These are phyloP conservation scores for Picea abies DNA, from an alignment of 83 land plant species.

Conservation along the genomic window DNA sequence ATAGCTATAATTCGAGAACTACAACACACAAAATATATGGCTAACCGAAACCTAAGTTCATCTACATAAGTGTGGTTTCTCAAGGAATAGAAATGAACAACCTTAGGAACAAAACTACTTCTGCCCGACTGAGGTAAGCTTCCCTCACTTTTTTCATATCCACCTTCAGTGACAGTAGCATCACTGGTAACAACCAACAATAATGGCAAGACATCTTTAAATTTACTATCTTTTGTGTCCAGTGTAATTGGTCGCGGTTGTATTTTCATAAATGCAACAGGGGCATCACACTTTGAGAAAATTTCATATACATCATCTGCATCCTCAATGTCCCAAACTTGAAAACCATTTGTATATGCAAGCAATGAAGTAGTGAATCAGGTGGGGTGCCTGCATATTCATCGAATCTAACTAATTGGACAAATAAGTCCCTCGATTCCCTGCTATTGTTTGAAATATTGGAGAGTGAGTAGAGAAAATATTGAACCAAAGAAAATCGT, in stretches of 20 bases:
- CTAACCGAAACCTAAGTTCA: conserved; percentile 71
- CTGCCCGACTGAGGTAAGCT: conserved; percentile 24
- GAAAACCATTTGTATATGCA: conserved; percentile 87
- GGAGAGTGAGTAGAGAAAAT: no score
- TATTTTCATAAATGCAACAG: conserved; percentile 86
- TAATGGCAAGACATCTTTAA: conserved; percentile 71
- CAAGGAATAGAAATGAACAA: conserved; percentile 84
- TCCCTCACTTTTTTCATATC: conserved; percentile 23
- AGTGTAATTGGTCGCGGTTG: conserved; percentile 64
- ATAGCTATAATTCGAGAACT: conserved; percentile 76
- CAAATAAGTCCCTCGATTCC: no score
- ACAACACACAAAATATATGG: conserved; percentile 83
- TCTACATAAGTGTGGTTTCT: conserved; percentile 72
- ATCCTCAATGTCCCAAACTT: conserved; percentile 93
- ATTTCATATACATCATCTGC: conserved; percentile 75
- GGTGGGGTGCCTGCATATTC: no score
- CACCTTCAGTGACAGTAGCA: conserved; percentile 25
- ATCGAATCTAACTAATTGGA: no score
- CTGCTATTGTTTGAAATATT: no score
- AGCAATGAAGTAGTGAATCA: conserved; percentile 20
- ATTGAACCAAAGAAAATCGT: no score
- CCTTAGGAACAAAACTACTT: conserved; percentile 50
- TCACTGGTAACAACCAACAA: conserved; percentile 84
- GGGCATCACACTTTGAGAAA: conserved; percentile 90
- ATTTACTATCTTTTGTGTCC: conserved; percentile 39